phyloP scores from a whole-genome alignment of 768 basidiomycete genomes.

The Clathrus columnatus region DNA sequence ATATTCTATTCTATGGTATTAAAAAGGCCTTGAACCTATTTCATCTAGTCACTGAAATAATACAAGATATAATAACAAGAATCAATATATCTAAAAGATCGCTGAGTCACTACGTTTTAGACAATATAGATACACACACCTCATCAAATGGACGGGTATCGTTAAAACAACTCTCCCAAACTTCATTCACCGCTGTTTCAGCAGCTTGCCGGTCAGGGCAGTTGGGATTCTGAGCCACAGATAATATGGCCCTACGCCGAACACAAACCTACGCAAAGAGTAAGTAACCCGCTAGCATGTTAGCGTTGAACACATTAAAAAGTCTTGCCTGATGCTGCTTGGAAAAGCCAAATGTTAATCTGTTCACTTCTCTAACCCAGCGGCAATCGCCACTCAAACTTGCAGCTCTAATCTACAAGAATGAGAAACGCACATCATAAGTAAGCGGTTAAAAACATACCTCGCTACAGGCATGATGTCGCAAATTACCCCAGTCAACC shows the following conservation, averaged over 20 bases:
- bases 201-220: conserved; percentile 73
- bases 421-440: not conserved
- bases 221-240: conserved; percentile 70
- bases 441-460: conserved; percentile 36
- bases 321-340: conserved; percentile 84
- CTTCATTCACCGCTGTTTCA: conserved; percentile 88
- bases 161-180: conserved; percentile 92
- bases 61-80: too few relatives aligned
- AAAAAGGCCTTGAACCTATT: too few relatives aligned
- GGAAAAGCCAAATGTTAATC: conserved; percentile 72
- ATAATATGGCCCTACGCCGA: conserved; percentile 74
- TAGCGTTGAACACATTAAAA: conserved; percentile 12
- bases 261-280: conserved; percentile 62
- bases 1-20: too few relatives aligned
- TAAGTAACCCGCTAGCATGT: not conserved
- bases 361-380: conserved; percentile 69
- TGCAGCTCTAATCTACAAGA: conserved; percentile 80
- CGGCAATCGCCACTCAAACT: conserved; percentile 90
- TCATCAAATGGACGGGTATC: conserved; percentile 98
- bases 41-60: too few relatives aligned
- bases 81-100: conserved; percentile 15
- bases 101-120: conserved; percentile 11
- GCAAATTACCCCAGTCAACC: conserved; percentile 81
- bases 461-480: conserved; percentile 97
- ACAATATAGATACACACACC: conserved; percentile 31